phyloP scores from a whole-genome alignment of 192 early-diverging fungal genomes.

The Coemansia brasiliensis region DNA sequence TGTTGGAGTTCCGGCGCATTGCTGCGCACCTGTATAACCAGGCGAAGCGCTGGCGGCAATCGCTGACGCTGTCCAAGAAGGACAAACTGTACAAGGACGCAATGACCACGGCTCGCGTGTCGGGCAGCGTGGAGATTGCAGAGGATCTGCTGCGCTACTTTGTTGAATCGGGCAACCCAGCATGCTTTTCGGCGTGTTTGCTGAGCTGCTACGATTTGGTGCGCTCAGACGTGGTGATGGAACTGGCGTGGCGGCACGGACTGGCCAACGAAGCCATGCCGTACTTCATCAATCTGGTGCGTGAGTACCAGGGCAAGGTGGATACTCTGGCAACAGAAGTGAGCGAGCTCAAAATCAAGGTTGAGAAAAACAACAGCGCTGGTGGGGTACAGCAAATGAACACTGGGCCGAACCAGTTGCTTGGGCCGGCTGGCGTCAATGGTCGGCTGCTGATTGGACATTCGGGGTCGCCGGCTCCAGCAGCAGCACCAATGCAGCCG shows the following conservation, averaged over 20 bases:
- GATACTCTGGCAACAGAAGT: constrained; percentile 60
- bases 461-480: constrained; percentile 12
- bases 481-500: neutral
- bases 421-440: constrained; percentile 68
- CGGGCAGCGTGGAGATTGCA: constrained; percentile 80
- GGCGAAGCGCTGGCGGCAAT: constrained; percentile 96
- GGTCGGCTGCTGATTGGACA: constrained; percentile 71
- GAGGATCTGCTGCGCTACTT: constrained; percentile 97
- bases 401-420: constrained; percentile 57
- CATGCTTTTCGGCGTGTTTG: constrained; percentile 92
- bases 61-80: constrained; percentile 92
- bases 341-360: constrained; percentile 61
- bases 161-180: constrained; percentile 85
- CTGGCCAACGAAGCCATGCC: constrained; percentile 96
- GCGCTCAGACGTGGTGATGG: constrained; percentile 90
- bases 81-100: constrained; percentile 98
- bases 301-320: constrained; percentile 87
- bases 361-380: constrained; percentile 35
- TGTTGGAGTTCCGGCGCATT: constrained; percentile 97
- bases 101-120: constrained; percentile 97
- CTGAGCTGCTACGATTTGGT: constrained; percentile 95
- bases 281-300: constrained; percentile 88
- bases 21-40: constrained; percentile 94
- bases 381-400: constrained; percentile 25
- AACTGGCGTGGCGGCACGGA: constrained; percentile 87